Evolutionary conservation across 179 eudicot species (phyloP).

Genomic region (Amaranthus tricolor): DNA sequence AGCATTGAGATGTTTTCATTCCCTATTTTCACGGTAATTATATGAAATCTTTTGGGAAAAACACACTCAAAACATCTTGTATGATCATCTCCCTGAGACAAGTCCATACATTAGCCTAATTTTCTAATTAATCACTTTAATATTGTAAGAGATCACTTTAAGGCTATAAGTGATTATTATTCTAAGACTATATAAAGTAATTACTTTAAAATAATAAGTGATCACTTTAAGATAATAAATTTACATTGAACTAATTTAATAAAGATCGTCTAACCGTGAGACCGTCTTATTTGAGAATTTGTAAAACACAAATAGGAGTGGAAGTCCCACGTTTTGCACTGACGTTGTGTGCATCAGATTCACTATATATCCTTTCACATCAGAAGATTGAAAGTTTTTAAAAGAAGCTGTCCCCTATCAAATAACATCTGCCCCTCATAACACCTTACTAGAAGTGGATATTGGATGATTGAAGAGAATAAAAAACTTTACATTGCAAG

Average conservation of each 20-base stretch:
- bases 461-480: slow-evolving; percentile 36
- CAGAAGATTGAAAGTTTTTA: slow-evolving; percentile 5
- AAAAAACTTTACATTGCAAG: slow-evolving; percentile 36
- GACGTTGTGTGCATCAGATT: slow-evolving; percentile 20
- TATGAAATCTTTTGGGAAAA: not conserved
- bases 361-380: slow-evolving; percentile 10
- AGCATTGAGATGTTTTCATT: not conserved
- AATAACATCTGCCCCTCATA: slow-evolving; percentile 43
- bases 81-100: too few species aligned
- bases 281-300: not conserved
- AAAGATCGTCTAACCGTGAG: too few species aligned
- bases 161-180: too few species aligned
- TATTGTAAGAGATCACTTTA: too few species aligned
- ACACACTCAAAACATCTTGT: too few species aligned
- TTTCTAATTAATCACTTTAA: too few species aligned
- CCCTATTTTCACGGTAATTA: too few species aligned
- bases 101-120: too few species aligned
- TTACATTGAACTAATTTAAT: too few species aligned
- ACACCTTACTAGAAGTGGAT: slow-evolving; percentile 34
- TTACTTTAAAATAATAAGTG: too few species aligned
- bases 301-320: not conserved
- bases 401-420: slow-evolving; percentile 13
- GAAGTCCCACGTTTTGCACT: slow-evolving; percentile 6
- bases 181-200: too few species aligned
- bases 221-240: too few species aligned